phyloP scores from a whole-genome alignment of 345 rosid genomes.

The Eutrema yunnanense region DNA sequence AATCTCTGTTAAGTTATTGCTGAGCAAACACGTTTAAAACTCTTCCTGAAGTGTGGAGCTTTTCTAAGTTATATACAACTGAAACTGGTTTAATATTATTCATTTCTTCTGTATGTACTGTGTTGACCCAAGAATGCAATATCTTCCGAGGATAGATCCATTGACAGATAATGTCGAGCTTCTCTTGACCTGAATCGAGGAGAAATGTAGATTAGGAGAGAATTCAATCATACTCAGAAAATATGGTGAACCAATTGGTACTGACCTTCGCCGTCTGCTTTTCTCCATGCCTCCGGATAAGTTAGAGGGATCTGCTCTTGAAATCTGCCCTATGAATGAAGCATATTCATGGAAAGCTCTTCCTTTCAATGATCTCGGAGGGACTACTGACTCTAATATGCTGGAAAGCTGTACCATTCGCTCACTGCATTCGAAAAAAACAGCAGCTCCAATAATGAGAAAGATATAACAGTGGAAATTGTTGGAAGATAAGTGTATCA shows the following conservation, averaged over 20 bases:
- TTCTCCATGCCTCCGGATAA: conserved; percentile 34
- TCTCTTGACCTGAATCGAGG: conserved; percentile 45
- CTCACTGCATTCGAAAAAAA: conserved; percentile 44
- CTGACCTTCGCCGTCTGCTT: conserved; percentile 48
- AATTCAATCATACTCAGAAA: background rate
- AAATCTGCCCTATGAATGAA: conserved; percentile 59
- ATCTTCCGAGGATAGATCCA: conserved; percentile 60
- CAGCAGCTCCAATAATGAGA: background rate
- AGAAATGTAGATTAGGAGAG: conserved; percentile 10
- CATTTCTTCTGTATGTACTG: conserved; percentile 30
- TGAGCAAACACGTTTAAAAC: conserved; percentile 1
- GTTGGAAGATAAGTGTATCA: background rate
- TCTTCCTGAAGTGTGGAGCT: background rate
- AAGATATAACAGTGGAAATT: background rate
- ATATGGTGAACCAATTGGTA: background rate
- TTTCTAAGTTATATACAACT: conserved; percentile 13
- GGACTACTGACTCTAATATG: conserved; percentile 51
- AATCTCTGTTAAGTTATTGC: background rate
- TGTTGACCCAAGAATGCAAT: conserved; percentile 48
- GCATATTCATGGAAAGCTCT: conserved; percentile 60
- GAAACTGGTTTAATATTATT: background rate
- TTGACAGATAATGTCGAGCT: conserved; percentile 62
- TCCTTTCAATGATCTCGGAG: conserved; percentile 56
- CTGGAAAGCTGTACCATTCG: conserved; percentile 30
- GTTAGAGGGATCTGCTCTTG: conserved; percentile 61